phyloP scores from a whole-genome alignment of 768 basidiomycete genomes.

The Phlebiopsis gigantea region DNA sequence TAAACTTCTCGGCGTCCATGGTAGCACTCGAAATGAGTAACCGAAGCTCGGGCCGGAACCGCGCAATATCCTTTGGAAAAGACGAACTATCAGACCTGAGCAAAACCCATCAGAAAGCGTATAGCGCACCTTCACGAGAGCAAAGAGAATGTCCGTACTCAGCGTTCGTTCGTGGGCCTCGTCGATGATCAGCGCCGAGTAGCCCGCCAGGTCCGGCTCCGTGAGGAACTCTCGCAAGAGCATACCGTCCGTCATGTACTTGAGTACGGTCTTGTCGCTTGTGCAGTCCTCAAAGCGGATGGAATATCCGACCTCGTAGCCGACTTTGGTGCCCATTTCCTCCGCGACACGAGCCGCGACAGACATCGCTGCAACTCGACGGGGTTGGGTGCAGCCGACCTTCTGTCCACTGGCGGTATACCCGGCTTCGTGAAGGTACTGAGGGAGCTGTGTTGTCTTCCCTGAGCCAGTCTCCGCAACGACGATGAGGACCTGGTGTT shows the following conservation, averaged over 20 bases:
- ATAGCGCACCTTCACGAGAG: conserved; percentile 88
- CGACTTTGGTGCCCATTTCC: conserved; percentile 96
- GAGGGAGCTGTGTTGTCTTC: conserved; percentile 97
- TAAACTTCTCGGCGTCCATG: conserved; percentile 96
- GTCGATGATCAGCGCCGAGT: conserved; percentile 94
- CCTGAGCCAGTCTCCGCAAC: conserved; percentile 99
- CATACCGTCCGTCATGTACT: conserved; percentile 99
- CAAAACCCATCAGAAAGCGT: conserved; percentile 13
- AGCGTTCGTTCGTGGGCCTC: conserved; percentile 98
- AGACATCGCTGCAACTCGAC: conserved; percentile 98
- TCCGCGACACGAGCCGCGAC: conserved; percentile 99
- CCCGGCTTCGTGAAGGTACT: conserved; percentile 97
- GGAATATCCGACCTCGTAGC: conserved; percentile 98
- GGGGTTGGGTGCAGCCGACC: conserved; percentile 95
- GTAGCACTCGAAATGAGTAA: conserved; percentile 95
- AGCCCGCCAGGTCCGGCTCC: conserved; percentile 93
- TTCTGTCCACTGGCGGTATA: conserved; percentile 85
- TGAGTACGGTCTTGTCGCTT: conserved; percentile 96
- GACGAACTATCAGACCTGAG: conserved; percentile 18
- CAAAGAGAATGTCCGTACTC: conserved; percentile 98
- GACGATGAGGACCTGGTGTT: conserved; percentile 94
- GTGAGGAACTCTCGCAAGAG: conserved; percentile 94
- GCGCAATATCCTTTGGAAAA: conserved; percentile 77
- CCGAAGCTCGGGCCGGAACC: conserved; percentile 91
- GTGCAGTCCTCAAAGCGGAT: conserved; percentile 99